Base-by-base conservation (phyloP, 2,329 filamentous ascomycete genomes). In the Aspergillus sp. region DNA sequence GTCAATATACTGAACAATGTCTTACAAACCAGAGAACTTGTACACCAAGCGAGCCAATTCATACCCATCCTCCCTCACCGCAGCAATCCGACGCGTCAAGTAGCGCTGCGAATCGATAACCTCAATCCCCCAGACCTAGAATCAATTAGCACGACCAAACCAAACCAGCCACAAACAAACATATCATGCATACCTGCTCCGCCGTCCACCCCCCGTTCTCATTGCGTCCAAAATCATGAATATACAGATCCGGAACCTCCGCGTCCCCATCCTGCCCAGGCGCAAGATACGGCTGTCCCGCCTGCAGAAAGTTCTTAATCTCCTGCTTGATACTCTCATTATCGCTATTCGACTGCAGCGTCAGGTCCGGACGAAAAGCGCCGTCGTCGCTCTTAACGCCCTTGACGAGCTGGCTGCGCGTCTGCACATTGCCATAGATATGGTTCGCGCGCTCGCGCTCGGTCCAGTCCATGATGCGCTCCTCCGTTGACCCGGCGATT, bases 381-480 rank as follows among this genome's bases (percentile, higher is more conserved):
- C 57, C 52, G 15, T 56, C 57, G 19, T 56, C 56, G 9, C n/a
- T 48, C 3, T 44, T 37, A 12, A 49, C 49, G 3, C 57, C 57
- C 15, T 52, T 27, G 24, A 59, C 42, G 11, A 59, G 49, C n/a
- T 44, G 40, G 20, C 57, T 59, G 40, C 52, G 52, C n/a, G 47
- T 49, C 12, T 44, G 7, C 4, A 49, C 47, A 17, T 59, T 42
- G 5, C 57, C 57, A 34, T 59, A 59, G 46, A 59, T 40, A 11
- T 52, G 57, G 40, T 59, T 59, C 47, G 46, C 52, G 39, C 57
- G 57, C 33, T 51, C 52, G 6, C 57, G 51, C 27, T 59, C 57
- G 5, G 33, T 45, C 57, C 57, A 59, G 48, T 59, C 57, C 57
- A 59, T 59, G 34, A 52, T 48, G 22, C 57, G 57, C 24, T 59